Base-by-base conservation (phyloP, 2,329 filamentous ascomycete genomes). In the Cladosporium cucumerinum region DNA sequence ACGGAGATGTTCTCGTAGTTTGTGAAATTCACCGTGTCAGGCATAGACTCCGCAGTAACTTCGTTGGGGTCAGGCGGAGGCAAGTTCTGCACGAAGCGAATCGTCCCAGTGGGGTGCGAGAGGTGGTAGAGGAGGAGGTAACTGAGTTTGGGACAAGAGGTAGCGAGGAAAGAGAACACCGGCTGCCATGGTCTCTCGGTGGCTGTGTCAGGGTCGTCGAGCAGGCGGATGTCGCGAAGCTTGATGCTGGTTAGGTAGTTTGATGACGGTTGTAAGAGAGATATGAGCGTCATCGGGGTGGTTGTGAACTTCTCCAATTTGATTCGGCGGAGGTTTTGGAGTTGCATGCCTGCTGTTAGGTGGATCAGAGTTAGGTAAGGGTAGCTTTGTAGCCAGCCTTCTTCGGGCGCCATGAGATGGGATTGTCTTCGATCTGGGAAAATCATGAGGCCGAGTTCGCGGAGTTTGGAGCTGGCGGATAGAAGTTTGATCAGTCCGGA, bases 281-380 rank as follows among this genome's bases (percentile, higher is more conserved):
- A 57, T 26, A 68, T 57, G 18, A 75, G 65, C 0, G 60, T 69
- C 2, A 48, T 10, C 8, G 72, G 63, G 10, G 68, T 68, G 4
- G 72, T 69, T n/a, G 67, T 69, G 43, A 74, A 55, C 58, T 72
- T 73, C 51, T 75, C 73, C 0, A 75, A 68, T 54, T 75, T 75
- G 32, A 75, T 28, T 1, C 73, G 68, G 5, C 68, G 71, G 28
- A 74, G 67, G 21, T 68, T 48, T 7, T 54, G 48, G 6, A 75
- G 60, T 2, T 65, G 36, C 5, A 67, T 65, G 6, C 59, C 48
- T 0, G 43, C 26, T 26, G 67, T 60, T 4, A 74, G 60, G 10
- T 65, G 66, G 12, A 64, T 49, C 12, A 73, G 49, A 14, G 67
- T 67, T 1, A 69, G 49, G 60, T 70, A 72, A 1, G 70, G 66